Conservation (phyloP, 116 monocot genomes). For the Phalaenopsis hybrid region DNA sequence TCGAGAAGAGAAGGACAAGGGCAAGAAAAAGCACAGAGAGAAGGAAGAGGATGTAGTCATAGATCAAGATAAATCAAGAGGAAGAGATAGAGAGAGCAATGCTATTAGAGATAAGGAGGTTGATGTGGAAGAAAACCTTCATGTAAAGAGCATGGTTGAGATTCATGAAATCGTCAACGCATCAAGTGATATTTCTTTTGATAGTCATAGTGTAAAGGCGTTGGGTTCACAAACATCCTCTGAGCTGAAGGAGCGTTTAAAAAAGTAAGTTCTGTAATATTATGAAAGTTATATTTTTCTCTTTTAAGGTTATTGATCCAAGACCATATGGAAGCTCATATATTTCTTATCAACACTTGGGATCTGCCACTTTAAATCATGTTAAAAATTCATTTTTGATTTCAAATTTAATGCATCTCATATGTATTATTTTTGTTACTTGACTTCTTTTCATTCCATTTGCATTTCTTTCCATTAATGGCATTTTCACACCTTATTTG, state of each 20-base stretch:
- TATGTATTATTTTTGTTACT: background rate
- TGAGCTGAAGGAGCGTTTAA: constrained; percentile 38
- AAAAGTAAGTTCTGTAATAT: constrained; percentile 33
- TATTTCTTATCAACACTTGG: background rate
- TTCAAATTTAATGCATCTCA: background rate
- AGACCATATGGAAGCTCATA: background rate
- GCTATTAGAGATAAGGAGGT: constrained; percentile 13
- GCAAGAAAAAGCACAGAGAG: constrained; percentile 15
- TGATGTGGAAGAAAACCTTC: constrained; percentile 17
- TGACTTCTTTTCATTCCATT: background rate
- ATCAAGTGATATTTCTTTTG: constrained; percentile 14
- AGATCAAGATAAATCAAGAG: constrained; percentile 16
- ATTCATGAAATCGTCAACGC: background rate
- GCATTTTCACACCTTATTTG: background rate
- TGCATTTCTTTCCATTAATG: background rate
- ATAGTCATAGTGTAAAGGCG: constrained; percentile 14
- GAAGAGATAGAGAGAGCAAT: constrained; percentile 16
- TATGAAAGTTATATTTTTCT: background rate
- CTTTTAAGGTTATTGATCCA: background rate
- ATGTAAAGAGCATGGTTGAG: constrained; percentile 7
- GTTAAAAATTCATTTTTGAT: background rate
- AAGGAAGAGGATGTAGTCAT: constrained; percentile 6
- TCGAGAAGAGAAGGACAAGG: constrained; percentile 10
- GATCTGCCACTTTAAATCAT: background rate
- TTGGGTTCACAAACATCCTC: constrained; percentile 16